Percentiles rank a stretch among this genome's conserved stretches.
Conservation (phyloP, 108 stramenopile genomes). For the Seminavis robusta region DNA sequence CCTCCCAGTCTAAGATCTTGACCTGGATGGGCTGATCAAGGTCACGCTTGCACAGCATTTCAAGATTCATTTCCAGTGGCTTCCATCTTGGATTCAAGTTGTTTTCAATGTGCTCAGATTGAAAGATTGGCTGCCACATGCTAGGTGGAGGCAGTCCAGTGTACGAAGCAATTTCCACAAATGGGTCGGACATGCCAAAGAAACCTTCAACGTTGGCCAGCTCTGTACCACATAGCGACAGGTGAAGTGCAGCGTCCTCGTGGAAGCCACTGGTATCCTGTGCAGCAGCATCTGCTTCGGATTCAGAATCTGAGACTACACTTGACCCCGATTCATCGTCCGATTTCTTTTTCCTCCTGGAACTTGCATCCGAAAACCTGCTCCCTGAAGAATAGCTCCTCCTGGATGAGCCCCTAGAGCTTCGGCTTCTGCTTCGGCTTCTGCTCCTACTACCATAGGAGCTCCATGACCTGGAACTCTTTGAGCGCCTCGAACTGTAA, state of each 20-base stretch:
- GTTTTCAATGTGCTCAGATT: conserved; percentile 42
- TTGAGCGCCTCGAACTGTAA: no score
- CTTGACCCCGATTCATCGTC: no score
- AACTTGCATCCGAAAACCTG: no score
- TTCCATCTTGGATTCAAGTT: conserved; percentile 72
- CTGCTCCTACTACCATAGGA: no score
- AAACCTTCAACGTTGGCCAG: conserved; percentile 81
- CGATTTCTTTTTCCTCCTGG: no score
- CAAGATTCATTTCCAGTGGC: conserved; percentile 36
- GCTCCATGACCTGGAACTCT: no score
- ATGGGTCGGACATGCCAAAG: conserved; percentile 77
- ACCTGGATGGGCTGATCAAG: conserved; percentile 38
- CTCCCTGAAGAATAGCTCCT: no score
- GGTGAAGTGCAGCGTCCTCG: conserved; percentile 8
- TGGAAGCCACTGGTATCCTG: no score
- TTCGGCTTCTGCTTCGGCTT: no score
- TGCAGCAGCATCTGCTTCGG: no score
- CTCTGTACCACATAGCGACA: conserved; percentile 39
- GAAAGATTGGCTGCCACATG: conserved; percentile 57
- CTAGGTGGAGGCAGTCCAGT: conserved; percentile 37
- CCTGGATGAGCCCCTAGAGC: no score
- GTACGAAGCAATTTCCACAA: conserved; percentile 49
- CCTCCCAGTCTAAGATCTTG: conserved; percentile 63
- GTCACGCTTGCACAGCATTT: conserved; percentile 46
- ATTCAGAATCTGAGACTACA: no score